These are phyloP conservation scores for Cyclostephanos tholiformis DNA, from an alignment of 108 stramenopile genomes.

Conservation along the genomic window DNA sequence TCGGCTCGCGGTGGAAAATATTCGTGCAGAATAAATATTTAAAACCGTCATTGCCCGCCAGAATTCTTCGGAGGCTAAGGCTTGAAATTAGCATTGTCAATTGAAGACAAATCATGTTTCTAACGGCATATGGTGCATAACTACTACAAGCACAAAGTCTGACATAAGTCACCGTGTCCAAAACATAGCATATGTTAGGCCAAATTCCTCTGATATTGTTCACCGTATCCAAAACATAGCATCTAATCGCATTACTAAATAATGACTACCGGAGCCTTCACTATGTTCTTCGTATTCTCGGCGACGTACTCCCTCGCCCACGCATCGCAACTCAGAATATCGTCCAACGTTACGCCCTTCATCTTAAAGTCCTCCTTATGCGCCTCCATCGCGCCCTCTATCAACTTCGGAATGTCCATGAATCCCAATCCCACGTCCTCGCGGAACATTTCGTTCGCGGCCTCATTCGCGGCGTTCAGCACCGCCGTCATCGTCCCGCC, in stretches of 20 bases:
- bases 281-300: constrained; percentile 57
- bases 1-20: too few species aligned
- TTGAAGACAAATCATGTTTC: too few species aligned
- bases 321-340: constrained; percentile 90
- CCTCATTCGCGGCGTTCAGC: constrained; percentile 96
- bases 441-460: constrained; percentile 95
- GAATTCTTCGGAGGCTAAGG: too few species aligned
- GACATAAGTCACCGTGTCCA: too few species aligned
- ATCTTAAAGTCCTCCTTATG: constrained; percentile 90
- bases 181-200: too few species aligned
- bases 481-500: constrained; percentile 98
- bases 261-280: constrained; percentile 23
- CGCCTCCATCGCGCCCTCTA: constrained; percentile 93
- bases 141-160: too few species aligned
- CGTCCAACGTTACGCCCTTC: constrained; percentile 82
- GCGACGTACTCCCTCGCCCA: constrained; percentile 88
- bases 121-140: too few species aligned
- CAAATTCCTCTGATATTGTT: too few species aligned
- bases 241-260: not conserved
- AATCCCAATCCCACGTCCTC: constrained; percentile 88
- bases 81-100: too few species aligned
- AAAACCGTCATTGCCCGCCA: too few species aligned
- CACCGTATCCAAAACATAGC: too few species aligned
- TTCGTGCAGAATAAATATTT: too few species aligned
- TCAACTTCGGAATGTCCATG: constrained; percentile 90